These are phyloP conservation scores for Aureobasidium melanogenum DNA, from an alignment of 2,329 filamentous ascomycete species.

Conservation along the genomic window DNA sequence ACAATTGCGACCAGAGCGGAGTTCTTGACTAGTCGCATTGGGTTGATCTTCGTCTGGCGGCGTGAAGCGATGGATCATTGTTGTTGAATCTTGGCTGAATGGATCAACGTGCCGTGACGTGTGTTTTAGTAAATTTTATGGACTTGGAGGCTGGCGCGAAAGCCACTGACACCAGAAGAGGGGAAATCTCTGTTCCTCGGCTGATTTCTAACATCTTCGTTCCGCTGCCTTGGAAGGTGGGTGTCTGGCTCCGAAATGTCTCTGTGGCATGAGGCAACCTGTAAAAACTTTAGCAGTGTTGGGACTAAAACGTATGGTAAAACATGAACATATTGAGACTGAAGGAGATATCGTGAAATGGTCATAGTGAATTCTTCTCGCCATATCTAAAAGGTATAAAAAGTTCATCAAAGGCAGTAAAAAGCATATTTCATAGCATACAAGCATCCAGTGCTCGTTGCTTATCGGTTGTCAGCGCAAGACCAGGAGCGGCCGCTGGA, in stretches of 20 bases:
- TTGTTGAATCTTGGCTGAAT: background rate
- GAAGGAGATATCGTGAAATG: background rate
- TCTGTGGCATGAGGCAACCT: background rate
- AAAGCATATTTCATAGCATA: constrained; percentile 6
- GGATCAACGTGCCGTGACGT: background rate
- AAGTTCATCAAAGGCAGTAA: background rate
- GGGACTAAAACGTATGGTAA: too few relatives aligned
- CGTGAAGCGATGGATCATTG: background rate
- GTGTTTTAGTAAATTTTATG: background rate
- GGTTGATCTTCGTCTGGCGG: background rate
- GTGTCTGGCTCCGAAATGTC: background rate
- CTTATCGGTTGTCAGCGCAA: constrained; percentile 11
- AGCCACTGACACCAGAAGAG: background rate
- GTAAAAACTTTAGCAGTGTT: background rate
- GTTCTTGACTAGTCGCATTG: background rate
- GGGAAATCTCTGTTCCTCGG: background rate
- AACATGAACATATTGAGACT: background rate
- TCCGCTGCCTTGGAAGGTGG: background rate
- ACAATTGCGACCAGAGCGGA: background rate
- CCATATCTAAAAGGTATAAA: constrained; percentile 7
- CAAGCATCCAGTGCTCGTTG: constrained; percentile 5
- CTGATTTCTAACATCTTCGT: background rate
- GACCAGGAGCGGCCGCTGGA: constrained; percentile 3
- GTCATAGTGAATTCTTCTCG: constrained; percentile 3
- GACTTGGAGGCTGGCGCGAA: background rate